Evolutionary conservation across 495 filamentous ascomycete species (phyloP), one percentile per base, ranked within the genome.

Genomic region (Penicillium roqueforti): DNA sequence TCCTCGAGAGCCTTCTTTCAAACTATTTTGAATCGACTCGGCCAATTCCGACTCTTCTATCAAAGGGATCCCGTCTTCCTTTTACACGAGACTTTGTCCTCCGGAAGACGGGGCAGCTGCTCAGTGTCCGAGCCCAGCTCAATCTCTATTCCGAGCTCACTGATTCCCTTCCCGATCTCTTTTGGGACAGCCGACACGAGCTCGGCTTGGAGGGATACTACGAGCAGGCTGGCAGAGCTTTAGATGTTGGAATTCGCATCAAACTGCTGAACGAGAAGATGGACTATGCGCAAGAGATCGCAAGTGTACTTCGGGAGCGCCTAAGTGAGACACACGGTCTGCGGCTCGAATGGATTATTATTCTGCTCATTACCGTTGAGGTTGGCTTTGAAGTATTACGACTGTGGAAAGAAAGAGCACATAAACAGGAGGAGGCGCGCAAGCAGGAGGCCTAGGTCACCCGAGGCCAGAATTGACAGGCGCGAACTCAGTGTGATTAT

Each of bases 141-240:
- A 98, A 98, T 65, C 87, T 97, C 46, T 97, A 97, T 71, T 95
- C 91, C 6, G 93, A 98, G 66, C 80, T 98, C 46, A 98, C 93
- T 0, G 93, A 98, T 71, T 90, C 89, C 14, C 78, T 97, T 6
- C 93, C 93, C 0, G 93, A 98, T 70, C 80, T 98, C 25, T 97
- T 98, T 70, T 98, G 93, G 93, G 93, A 97, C 63, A 89, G 83
- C 59, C 78, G 84, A 42, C 87, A 92, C 66, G 91, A 97, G 59
- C 79, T 97, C 16, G 87, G 83, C 10, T 75, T 96, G 5, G 91
- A 96, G 68, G 88, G 85, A 16, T 97, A 97, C 65, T 98, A 97
- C 67, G 90, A 95, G 55, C 87, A 92, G 70, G 91, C 96, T 8
- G 92, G 92, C 16, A 82, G 85, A 47, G 87, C 92, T 1, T 77